Base-by-base conservation (phyloP, 176 grass and related monocot genomes). In the Lolium perenne region DNA sequence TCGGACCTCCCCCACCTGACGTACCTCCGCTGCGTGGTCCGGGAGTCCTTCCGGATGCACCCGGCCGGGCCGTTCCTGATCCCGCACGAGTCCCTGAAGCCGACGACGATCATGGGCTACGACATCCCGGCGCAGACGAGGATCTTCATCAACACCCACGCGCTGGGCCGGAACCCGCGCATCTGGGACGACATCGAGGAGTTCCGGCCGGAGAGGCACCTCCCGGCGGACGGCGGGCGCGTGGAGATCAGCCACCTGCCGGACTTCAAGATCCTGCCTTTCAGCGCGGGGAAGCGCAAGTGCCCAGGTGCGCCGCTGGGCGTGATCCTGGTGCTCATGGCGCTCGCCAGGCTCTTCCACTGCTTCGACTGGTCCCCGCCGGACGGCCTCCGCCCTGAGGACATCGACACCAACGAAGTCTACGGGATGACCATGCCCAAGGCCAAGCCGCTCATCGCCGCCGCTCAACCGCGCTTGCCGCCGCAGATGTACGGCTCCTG, bases 81-180 rank as follows among this genome's bases (percentile, higher is more conserved):
- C 86, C 96, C 93, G 7, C 96, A 95, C 71, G 93, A 92, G 53
- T 95, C 96, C 10, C 83, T 86, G 38, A 88, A 76, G 78, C 81
- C 92, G 41, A 98, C 96, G 54, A 94, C 93, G 29, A 80, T 98
- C 73, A 86, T 93, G 90, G 93, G 96, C 21, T 98, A 94, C 71
- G 82, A 98, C 82, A 87, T 98, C 64, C 93, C 96, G 2, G 91
- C 84, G 49, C 87, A 79, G 73, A 95, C 93, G 58, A 88, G 91
- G 17, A 88, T 95, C 65, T 98, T 98, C 93, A 92, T 98, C 87
- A 98, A 98, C 87, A 94, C 93, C 14, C 92, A 95, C 45, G 90
- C 90, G 56, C 90, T 95, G 53, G 96, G 96, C 22, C 76, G 93
- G 74, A 98, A 98, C 88, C 81, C 78, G 25, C 90, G 74, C 60